Percentiles rank a stretch among this genome's conserved stretches.
phyloP scores from a whole-genome alignment of 2,329 filamentous ascomycete species.

The Mariannaea elegans region DNA sequence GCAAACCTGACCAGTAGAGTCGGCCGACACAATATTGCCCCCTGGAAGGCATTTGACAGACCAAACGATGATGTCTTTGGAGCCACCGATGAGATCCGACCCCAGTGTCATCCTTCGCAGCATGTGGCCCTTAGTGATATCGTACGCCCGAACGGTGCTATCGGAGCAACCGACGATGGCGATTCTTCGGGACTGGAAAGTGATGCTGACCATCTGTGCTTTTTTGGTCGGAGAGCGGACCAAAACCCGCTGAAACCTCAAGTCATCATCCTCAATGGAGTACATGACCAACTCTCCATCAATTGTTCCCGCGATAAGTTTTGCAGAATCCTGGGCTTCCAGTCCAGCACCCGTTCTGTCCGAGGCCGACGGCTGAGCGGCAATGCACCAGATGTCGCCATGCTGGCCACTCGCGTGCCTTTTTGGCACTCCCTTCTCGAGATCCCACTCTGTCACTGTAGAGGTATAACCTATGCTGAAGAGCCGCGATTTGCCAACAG shows the following conservation, averaged over 20 bases:
- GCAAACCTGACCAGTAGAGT: constrained; percentile 91
- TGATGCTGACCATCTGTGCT: constrained; percentile 88
- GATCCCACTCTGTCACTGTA: constrained; percentile 93
- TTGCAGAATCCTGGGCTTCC: constrained; percentile 55
- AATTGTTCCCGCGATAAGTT: constrained; percentile 86
- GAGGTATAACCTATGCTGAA: constrained; percentile 97
- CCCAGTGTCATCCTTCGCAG: constrained; percentile 88
- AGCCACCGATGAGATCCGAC: constrained; percentile 76
- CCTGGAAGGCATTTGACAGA: constrained; percentile 87
- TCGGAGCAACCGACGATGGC: constrained; percentile 95
- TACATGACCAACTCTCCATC: constrained; percentile 90
- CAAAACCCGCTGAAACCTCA: constrained; percentile 81
- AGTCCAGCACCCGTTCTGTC: constrained; percentile 32
- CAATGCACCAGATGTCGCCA: constrained; percentile 96
- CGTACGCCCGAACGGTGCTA: constrained; percentile 91
- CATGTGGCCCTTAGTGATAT: constrained; percentile 79
- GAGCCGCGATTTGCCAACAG: constrained; percentile 79
- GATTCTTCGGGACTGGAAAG: constrained; percentile 84
- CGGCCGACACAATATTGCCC: constrained; percentile 91
- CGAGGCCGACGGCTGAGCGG: constrained; percentile 74
- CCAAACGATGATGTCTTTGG: constrained; percentile 92
- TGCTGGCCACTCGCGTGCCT: constrained; percentile 90
- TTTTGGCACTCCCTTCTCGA: constrained; percentile 79
- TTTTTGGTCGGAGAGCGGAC: constrained; percentile 82
- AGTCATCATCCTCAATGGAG: constrained; percentile 83